These are phyloP conservation scores for Chrysosporium queenslandicum DNA, from an alignment of 2,329 filamentous ascomycete species.

Conservation along the genomic window DNA sequence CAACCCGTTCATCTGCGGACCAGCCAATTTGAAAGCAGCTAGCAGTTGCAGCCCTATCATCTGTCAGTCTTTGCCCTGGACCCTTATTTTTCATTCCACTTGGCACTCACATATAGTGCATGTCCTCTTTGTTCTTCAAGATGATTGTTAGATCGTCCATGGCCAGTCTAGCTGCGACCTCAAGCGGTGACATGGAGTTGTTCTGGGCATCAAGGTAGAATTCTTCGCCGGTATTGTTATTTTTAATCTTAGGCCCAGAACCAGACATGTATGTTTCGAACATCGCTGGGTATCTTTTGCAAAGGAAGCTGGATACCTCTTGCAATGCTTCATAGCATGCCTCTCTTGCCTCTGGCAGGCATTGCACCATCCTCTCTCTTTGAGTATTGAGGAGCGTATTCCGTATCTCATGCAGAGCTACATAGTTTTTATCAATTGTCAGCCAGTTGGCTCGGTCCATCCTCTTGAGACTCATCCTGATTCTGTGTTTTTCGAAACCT, in stretches of 20 bases:
- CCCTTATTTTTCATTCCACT: background rate
- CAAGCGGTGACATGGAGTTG: constrained; percentile 37
- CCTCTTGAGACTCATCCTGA: constrained; percentile 42
- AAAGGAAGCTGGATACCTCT: constrained; percentile 39
- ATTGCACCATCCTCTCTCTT: constrained; percentile 37
- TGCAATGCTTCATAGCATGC: constrained; percentile 42
- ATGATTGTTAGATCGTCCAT: constrained; percentile 46
- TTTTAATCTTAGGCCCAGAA: constrained; percentile 29
- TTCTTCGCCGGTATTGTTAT: constrained; percentile 38
- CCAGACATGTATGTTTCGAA: constrained; percentile 30
- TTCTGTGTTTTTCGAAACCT: constrained; percentile 32
- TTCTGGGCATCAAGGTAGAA: constrained; percentile 32
- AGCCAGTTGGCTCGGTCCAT: constrained; percentile 42
- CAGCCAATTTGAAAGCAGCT: constrained; percentile 47
- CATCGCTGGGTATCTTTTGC: constrained; percentile 34
- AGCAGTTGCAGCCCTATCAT: constrained; percentile 39
- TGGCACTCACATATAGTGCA: constrained; percentile 39
- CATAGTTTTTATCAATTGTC: constrained; percentile 40
- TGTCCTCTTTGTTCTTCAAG: constrained; percentile 36
- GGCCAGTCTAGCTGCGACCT: constrained; percentile 41
- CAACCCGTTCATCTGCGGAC: constrained; percentile 42
- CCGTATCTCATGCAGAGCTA: constrained; percentile 36
- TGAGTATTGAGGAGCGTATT: constrained; percentile 32
- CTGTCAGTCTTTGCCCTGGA: background rate
- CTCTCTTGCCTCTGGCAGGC: constrained; percentile 35